A percentile compares a stretch with the other conserved stretches of the same genome.
phyloP scores from a whole-genome alignment of 768 basidiomycete species.

The Auricularia cornea region DNA sequence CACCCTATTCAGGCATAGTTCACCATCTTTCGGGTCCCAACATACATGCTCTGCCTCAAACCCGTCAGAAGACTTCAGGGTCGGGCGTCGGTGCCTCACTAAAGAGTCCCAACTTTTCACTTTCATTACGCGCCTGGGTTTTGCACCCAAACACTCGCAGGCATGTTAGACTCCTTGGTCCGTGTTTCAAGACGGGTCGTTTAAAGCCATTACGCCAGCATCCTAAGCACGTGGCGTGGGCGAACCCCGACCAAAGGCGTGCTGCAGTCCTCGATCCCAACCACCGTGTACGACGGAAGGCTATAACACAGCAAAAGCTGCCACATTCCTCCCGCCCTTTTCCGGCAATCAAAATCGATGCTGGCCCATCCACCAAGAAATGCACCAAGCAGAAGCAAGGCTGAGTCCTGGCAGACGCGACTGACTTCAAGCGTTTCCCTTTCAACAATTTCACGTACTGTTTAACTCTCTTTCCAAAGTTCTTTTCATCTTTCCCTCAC shows the following conservation, averaged over 20 bases:
- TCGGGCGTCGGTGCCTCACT: slow-evolving; percentile 67
- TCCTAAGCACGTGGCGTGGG: slow-evolving; percentile 56
- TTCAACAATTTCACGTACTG: slow-evolving; percentile 76
- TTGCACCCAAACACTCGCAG: slow-evolving; percentile 71
- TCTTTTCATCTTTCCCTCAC: slow-evolving; percentile 78
- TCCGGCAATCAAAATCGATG: slow-evolving; percentile 57
- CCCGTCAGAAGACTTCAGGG: slow-evolving; percentile 64
- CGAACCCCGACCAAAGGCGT: slow-evolving; percentile 45
- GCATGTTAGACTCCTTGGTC: slow-evolving; percentile 83
- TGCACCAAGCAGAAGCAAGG: slow-evolving; percentile 45
- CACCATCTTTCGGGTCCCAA: slow-evolving; percentile 88
- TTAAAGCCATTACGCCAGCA: slow-evolving; percentile 74
- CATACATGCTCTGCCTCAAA: slow-evolving; percentile 76
- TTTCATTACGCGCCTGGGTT: slow-evolving; percentile 63
- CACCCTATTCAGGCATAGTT: slow-evolving; percentile 85
- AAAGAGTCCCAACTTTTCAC: slow-evolving; percentile 58
- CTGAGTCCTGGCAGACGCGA: slow-evolving; percentile 48
- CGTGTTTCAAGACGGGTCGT: slow-evolving; percentile 78
- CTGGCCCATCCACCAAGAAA: slow-evolving; percentile 52
- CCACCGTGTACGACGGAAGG: slow-evolving; percentile 43
- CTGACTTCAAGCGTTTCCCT: slow-evolving; percentile 72
- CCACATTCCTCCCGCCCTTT: slow-evolving; percentile 53
- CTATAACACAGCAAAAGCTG: slow-evolving; percentile 60
- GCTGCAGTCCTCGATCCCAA: slow-evolving; percentile 58
- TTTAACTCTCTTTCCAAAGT: slow-evolving; percentile 77